phyloP scores from a whole-genome alignment of 176 grass and related monocot species.

The Tillandsia leiboldiana region DNA sequence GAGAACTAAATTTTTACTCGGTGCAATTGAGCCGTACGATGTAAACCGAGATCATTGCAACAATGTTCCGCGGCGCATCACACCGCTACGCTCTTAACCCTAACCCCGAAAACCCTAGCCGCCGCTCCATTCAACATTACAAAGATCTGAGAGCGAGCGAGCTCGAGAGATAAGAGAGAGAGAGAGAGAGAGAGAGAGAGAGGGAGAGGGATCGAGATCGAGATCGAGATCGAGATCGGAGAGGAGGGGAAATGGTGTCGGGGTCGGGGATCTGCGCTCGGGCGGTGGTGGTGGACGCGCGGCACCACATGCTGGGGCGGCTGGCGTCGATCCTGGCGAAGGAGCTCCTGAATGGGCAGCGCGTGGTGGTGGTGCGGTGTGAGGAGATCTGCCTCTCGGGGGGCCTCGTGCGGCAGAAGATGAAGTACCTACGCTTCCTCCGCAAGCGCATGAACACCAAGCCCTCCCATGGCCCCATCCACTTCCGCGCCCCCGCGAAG shows the following conservation, averaged over 20 bases:
- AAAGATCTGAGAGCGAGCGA: slow-evolving; percentile 1
- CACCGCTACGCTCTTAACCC: not conserved
- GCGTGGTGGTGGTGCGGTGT: slow-evolving; percentile 28
- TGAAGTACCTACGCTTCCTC: slow-evolving; percentile 39
- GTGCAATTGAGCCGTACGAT: no score
- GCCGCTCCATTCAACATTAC: not conserved
- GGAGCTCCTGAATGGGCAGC: slow-evolving; percentile 33
- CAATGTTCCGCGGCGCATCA: not conserved
- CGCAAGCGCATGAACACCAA: slow-evolving; percentile 51
- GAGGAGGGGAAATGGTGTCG: slow-evolving; percentile 21
- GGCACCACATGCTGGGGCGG: slow-evolving; percentile 30
- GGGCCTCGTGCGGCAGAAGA: slow-evolving; percentile 34
- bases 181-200: slow-evolving; percentile 3
- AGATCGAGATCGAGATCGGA: not conserved
- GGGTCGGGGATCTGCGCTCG: slow-evolving; percentile 24
- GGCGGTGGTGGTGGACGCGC: slow-evolving; percentile 25
- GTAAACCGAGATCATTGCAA: no score
- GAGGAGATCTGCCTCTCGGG: slow-evolving; percentile 37
- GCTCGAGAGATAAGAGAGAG: not conserved
- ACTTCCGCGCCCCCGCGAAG: slow-evolving; percentile 39
- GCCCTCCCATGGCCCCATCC: slow-evolving; percentile 35
- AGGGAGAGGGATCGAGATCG: slow-evolving; percentile 7
- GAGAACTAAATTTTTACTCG: no score
- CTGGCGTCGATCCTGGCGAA: slow-evolving; percentile 28
- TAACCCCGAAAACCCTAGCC: not conserved